Evolutionary conservation across 192 early-diverging fungal species (phyloP), one percentile per base, ranked within the genome.

Genomic region (Mortierella hygrophila): DNA sequence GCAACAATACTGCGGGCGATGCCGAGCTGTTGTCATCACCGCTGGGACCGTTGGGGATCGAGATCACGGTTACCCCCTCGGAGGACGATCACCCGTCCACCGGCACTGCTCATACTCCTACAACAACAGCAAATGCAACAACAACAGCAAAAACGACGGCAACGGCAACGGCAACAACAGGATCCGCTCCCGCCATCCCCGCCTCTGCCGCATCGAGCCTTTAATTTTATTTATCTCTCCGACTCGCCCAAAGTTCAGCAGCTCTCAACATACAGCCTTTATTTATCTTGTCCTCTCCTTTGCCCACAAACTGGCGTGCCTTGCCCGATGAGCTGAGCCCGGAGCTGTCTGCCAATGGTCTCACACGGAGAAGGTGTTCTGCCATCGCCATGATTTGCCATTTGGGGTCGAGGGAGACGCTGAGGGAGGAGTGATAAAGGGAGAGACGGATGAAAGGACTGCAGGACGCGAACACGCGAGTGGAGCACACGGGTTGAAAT

Each of bases 61-160:
- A 78, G 72, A 78, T 78, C 29, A 68, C n/a, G 52, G 72, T 74
- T 13, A 83, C 77, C 4, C 29, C 65, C 26, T 70, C 82, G 77
- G 82, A 78, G 55, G 72, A 83, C 40, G 72, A 83, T 83, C 77
- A 70, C 77, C 82, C 82, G 72, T 38, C 37, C 26, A 18, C 82
- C 82, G 82, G 29, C 29, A 69, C 63, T 0, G 4, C 23, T 26
- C 15, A 73, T 73, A 46, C 29, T 26, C 10, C 15, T 15, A 29
- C 44, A 72, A 37, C 6, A 16, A 72, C 71, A 44, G 71, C 38
- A 21, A n/a, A n/a, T n/a, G n/a, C n/a, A 35, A 35, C 35, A 35
- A 1, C 65, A 32, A 68, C n/a, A 15, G 35, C 35, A 35, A 35
- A 35, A 35, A n/a, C n/a, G n/a, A 8, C 63, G n/a, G 32, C 68